Evolutionary conservation across 2,329 filamentous ascomycete genomes (phyloP), one percentile per base, ranked within the genome.

Genomic region (Uncinocarpus reesii): DNA sequence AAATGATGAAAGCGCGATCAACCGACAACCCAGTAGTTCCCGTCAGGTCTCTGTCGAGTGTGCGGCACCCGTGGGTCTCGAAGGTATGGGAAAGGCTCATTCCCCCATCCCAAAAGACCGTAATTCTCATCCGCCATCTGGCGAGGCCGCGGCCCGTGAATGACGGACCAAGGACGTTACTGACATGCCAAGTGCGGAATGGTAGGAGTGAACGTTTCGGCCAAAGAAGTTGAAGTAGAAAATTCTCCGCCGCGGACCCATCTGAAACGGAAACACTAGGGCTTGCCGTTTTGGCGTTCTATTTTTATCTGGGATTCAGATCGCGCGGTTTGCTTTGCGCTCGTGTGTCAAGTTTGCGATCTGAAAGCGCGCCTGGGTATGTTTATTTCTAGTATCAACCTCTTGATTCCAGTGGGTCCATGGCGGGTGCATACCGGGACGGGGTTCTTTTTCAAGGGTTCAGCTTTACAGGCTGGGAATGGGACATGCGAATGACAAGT

Each of bases 251-350:
- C 28, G n/a, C 24, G n/a, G 7, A 42, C 65, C 51, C 64, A 60
- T 40, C 49, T 65, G 38, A 67, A 67, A 51, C 62, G 64, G 40
- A 66, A 66, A 52, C 58, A 42, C 37, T 43, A 15, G 34, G 15
- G 24, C 16, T 34, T 4, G 3, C 7, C 15, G 2, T 1, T 42
- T 3, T 6, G 3, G 13, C 13, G 21, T 31, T 13, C 11, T 42
- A 26, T 2, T 18, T 11, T 26, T 21, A n/a, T 24, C n/a, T 42
- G 18, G 26, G 16, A 38, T 7, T 29, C n/a, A 42, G 13, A 7
- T 4, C 13, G 8, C 20, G 38, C 24, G n/a, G 11, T 21, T 21
- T 38, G 21, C 26, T 11, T 29, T 11, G 26, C n/a, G n/a, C n/a
- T n/a, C n/a, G n/a, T n/a, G 32, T 18, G 32, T 36, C 32, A 18